These are phyloP conservation scores for Beta vulgaris DNA, from an alignment of 148 eudicot genomes.

Conservation along the genomic window DNA sequence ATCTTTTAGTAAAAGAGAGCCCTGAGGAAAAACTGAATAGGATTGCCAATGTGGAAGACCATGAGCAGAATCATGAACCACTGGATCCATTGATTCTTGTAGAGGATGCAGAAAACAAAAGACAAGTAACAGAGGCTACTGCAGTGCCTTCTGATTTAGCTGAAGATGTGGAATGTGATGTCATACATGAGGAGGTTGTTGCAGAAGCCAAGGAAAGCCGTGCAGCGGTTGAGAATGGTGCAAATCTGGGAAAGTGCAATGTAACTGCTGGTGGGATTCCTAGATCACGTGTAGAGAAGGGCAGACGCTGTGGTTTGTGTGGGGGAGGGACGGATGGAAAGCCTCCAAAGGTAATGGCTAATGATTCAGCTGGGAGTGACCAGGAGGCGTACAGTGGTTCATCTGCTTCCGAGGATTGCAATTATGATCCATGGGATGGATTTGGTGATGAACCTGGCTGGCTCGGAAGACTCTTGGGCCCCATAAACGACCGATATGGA, in stretches of 20 bases:
- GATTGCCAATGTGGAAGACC: constrained; percentile 26
- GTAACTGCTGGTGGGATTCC: constrained; percentile 25
- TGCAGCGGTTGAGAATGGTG: constrained; percentile 30
- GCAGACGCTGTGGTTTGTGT: constrained; percentile 89
- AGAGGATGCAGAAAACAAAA: constrained; percentile 32
- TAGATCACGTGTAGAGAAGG: constrained; percentile 53
- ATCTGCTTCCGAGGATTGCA: constrained; percentile 76
- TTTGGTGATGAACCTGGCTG: constrained; percentile 94
- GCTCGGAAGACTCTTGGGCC: constrained; percentile 92
- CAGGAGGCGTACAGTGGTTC: constrained; percentile 83
- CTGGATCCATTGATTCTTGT: constrained; percentile 26
- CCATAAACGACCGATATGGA: constrained; percentile 84
- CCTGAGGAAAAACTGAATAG: constrained; percentile 31
- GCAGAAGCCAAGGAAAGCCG: constrained; percentile 26
- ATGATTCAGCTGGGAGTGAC: constrained; percentile 78
- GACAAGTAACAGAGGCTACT: constrained; percentile 24
- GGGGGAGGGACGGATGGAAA: constrained; percentile 87
- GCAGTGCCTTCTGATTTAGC: constrained; percentile 22
- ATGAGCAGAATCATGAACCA: constrained; percentile 25
- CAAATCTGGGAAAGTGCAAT: constrained; percentile 27
- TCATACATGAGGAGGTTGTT: constrained; percentile 16
- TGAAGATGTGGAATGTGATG: constrained; percentile 29
- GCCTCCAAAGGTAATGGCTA: constrained; percentile 72
- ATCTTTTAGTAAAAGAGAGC: constrained; percentile 23
- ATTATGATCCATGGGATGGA: constrained; percentile 83